Evolutionary conservation across 2,329 filamentous ascomycete genomes (phyloP).

Genomic region (Trichoderma sp.): DNA sequence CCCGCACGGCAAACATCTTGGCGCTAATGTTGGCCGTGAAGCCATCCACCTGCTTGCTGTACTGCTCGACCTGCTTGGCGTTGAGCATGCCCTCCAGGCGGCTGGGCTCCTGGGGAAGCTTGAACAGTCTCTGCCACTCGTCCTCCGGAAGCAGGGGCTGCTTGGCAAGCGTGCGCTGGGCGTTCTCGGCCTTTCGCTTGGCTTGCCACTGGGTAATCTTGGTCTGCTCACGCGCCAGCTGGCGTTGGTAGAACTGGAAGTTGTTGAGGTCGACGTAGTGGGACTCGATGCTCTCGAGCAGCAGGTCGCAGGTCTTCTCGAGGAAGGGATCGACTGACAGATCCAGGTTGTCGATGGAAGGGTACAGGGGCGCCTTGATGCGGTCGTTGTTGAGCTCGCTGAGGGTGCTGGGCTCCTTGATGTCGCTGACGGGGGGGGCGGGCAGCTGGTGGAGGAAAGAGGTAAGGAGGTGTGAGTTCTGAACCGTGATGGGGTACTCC

Average conservation of each 20-base stretch:
- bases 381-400: conserved; percentile 73
- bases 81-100: conserved; percentile 92
- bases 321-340: conserved; percentile 96
- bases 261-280: conserved; percentile 99
- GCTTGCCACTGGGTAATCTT: conserved; percentile 97
- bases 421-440: conserved; percentile 62
- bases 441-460: conserved; percentile 94
- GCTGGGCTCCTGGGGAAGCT: conserved; percentile 93
- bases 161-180: conserved; percentile 80
- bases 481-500: conserved; percentile 85
- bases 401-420: conserved; percentile 78
- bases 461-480: conserved; percentile 97
- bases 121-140: conserved; percentile 98
- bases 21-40: conserved; percentile 89
- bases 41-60: conserved; percentile 93
- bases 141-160: conserved; percentile 89
- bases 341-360: conserved; percentile 87
- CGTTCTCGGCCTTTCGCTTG: conserved; percentile 96
- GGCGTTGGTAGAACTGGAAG: conserved; percentile 94
- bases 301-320: conserved; percentile 95
- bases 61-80: conserved; percentile 95
- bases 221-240: conserved; percentile 88
- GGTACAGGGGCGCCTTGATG: conserved; percentile 69
- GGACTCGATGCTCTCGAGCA: conserved; percentile 94
- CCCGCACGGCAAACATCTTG: conserved; percentile 97